Base-by-base conservation (phyloP, 2,329 filamentous ascomycete species). In the Parascedosporium putredinis region DNA sequence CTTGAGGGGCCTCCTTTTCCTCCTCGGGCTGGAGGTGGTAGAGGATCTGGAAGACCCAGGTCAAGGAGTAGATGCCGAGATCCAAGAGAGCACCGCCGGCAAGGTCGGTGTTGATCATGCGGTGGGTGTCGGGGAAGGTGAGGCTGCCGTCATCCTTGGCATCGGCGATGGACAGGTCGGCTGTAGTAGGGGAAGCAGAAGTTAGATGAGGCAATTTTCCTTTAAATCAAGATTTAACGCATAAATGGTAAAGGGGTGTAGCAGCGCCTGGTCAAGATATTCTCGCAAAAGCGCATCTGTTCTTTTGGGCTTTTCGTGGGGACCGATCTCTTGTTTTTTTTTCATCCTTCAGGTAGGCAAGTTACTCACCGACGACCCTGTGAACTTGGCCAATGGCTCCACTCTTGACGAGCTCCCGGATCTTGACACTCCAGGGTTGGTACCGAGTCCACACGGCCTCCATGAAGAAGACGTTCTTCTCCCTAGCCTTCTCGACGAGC, bases 391-490 rank as follows among this genome's bases (percentile, higher is more conserved):
- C 81, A 56, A 81, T 76, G 55, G 70, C 68, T 24, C 75, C 76
- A 1, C 68, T 67, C 51, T 67, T 58, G 47, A 81, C 71, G 51
- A 89, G 67, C 59, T 90, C 79, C 47, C 85, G 73, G 33, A 89
- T 71, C 63, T 86, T 80, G 63, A 88, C 78, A 59, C 85, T 90
- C 10, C 95, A 69, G 2, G 89, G 89, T 69, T 95, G 93, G 69
- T 84, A 93, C 52, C 89, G 75, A 31, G 88, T 94, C 89, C 88
- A 95, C 18, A 94, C 87, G 40, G 87, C 87, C 67, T 91, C 86
- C 85, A 90, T 89, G 53, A 91, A 68, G 73, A 86, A 84, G 57
- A 88, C 62, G 53, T 79, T 77, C 73, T 88, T 91, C 60, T 79
- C 74, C 62, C 72, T 78, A 5, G 89, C 89, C 52, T 78, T 82